These are phyloP conservation scores for Sextonia rubra DNA, from an alignment of 164 flowering plant species.

Conservation along the genomic window DNA sequence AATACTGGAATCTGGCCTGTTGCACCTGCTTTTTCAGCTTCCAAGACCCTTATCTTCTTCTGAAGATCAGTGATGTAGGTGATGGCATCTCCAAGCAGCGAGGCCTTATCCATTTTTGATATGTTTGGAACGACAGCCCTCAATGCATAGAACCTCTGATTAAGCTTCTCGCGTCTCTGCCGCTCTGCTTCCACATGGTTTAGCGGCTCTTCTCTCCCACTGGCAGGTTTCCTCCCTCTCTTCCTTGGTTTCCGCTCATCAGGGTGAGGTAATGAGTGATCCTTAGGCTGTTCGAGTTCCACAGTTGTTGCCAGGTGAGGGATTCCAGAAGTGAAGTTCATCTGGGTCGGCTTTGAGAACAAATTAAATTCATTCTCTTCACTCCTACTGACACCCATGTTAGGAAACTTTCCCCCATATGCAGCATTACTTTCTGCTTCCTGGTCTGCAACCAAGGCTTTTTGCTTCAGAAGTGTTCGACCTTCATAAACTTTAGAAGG, in stretches of 20 bases:
- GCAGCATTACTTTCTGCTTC: slow-evolving; percentile 2
- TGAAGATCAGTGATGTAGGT: slow-evolving; percentile 77
- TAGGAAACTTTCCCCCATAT: slow-evolving; percentile 39
- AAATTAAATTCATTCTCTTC: slow-evolving; percentile 37
- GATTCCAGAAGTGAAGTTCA: slow-evolving; percentile 26
- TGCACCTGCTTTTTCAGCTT: slow-evolving; percentile 51
- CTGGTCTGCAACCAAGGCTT: slow-evolving; percentile 14
- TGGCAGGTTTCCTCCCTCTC: slow-evolving; percentile 87
- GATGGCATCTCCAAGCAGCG: slow-evolving; percentile 83
- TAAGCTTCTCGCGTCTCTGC: slow-evolving; percentile 84
- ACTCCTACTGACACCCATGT: slow-evolving; percentile 25
- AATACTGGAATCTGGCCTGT: slow-evolving; percentile 19
- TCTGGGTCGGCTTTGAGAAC: slow-evolving; percentile 35
- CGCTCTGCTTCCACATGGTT: slow-evolving; percentile 91
- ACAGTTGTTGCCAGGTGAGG: slow-evolving; percentile 21
- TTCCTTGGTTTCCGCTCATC: slow-evolving; percentile 72
- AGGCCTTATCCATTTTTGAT: slow-evolving; percentile 90
- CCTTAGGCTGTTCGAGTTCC: slow-evolving; percentile 31
- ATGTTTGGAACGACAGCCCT: slow-evolving; percentile 87
- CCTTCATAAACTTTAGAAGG: slow-evolving; percentile 33
- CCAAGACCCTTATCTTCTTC: slow-evolving; percentile 52
- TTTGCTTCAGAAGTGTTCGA: slow-evolving; percentile 15
- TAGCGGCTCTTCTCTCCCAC: slow-evolving; percentile 80
- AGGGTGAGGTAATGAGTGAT: slow-evolving; percentile 21
- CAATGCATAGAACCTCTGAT: slow-evolving; percentile 79